These are phyloP conservation scores for Trypanosomatidae sp. DNA, from an alignment of 208 protist genomes.

Conservation along the genomic window DNA sequence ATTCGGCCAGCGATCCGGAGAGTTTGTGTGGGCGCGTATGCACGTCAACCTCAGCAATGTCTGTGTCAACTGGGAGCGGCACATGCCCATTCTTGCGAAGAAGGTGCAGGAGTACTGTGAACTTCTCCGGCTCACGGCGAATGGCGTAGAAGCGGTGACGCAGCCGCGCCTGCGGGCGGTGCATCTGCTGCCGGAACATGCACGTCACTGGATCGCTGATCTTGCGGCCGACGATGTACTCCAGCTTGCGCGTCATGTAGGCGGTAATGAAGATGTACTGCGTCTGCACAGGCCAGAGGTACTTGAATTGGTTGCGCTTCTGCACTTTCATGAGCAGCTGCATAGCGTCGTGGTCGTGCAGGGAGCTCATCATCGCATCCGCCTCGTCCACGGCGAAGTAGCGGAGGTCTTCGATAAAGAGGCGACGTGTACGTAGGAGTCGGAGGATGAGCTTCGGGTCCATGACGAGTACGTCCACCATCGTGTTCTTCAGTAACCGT, in stretches of 20 bases:
- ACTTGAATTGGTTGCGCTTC: constrained; percentile 72
- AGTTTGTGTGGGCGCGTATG: constrained; percentile 48
- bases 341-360: constrained; percentile 80
- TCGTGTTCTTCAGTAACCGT: constrained; percentile 53
- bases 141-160: constrained; percentile 73
- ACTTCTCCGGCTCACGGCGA: constrained; percentile 60
- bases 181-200: constrained; percentile 65
- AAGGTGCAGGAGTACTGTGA: constrained; percentile 58
- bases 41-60: constrained; percentile 41
- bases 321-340: constrained; percentile 77
- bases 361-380: constrained; percentile 69
- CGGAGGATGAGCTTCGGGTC: constrained; percentile 68
- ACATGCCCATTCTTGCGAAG: constrained; percentile 66
- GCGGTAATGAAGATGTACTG: constrained; percentile 77
- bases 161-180: constrained; percentile 45
- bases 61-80: constrained; percentile 41
- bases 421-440: constrained; percentile 65
- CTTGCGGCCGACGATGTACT: constrained; percentile 62
- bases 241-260: constrained; percentile 79
- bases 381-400: constrained; percentile 88
- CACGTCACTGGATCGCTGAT: constrained; percentile 55
- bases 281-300: constrained; percentile 86
- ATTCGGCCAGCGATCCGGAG: constrained; percentile 47
- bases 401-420: constrained; percentile 88
- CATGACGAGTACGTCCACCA: constrained; percentile 83